Base-by-base conservation (phyloP, 768 basidiomycete species). In the Rhizopogon rudus region DNA sequence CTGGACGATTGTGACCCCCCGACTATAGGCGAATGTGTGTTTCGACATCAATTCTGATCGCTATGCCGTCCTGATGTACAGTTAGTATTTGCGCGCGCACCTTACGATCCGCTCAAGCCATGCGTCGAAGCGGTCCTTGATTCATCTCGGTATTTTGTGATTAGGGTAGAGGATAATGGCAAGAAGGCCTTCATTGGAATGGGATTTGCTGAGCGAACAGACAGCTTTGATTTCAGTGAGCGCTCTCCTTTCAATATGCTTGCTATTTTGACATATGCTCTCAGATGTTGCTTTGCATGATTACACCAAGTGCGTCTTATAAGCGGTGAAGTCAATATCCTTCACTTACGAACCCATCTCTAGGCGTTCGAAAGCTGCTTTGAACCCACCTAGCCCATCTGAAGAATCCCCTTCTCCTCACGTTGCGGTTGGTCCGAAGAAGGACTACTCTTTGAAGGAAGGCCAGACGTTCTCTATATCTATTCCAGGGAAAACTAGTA, bases 71-170 rank as follows among this genome's bases (percentile, higher is more conserved):
- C 56, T 58, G 52, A 40, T n/a, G 28, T 13, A 53, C 43, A 51
- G 57, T 39, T 69, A 90, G 91, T 91, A 53, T 98, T 98, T 74
- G 95, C 95, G 42, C 86, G 82, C 60, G 84, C 93, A 14, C 82
- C 82, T 43, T 98, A 97, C 65, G 87, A 91, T 64, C 77, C 85
- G 14, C 72, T 80, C 43, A 84, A 83, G 55, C 91, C 92, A 5
- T 86, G 82, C 29, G 91, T 98, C n/a, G 94, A 98, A 61, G 88
- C 91, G n/a, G 93, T 95, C 14, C 77, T 97, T 28, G 94, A 98
- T 68, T 95, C 93, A 1, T 95, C 93, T 10, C 84, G 94, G 46
- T 98, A 98, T 68, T 98, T 98, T 66, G 94, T 96, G 14, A 76
- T 97, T 41, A 81, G 92, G 52, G 88, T 97, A 2, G 94, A 97